Evolutionary conservation across 2,329 filamentous ascomycete species (phyloP).

Genomic region (Clonostachys rhizophaga): DNA sequence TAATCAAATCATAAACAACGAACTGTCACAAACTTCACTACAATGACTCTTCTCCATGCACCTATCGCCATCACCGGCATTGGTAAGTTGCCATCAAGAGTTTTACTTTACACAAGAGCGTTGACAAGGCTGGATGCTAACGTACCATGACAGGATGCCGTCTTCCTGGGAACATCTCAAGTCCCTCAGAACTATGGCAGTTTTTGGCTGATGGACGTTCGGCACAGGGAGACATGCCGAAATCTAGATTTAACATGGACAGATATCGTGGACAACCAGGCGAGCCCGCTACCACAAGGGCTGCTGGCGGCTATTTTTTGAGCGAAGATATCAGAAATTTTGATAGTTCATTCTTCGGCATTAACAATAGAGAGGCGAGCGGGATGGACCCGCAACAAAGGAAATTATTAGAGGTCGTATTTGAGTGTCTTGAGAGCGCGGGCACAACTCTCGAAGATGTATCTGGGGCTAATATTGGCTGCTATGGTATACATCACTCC

Average conservation of each 20-base stretch:
- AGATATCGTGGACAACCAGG: neutral
- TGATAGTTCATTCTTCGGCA: conserved; percentile 6
- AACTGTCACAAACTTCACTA: too few relatives aligned
- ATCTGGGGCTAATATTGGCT: conserved; percentile 1
- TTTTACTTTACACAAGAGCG: too few relatives aligned
- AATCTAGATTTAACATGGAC: conserved; percentile 1
- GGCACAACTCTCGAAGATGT: conserved; percentile 5
- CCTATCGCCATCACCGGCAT: too few relatives aligned
- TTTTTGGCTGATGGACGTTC: conserved; percentile 5
- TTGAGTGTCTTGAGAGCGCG: conserved; percentile 11
- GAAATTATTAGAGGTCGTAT: conserved; percentile 10
- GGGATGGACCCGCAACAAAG: conserved; percentile 9
- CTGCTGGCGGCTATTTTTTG: conserved; percentile 1
- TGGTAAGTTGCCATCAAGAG: too few relatives aligned
- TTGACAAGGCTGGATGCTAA: too few relatives aligned
- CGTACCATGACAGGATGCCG: conserved; percentile 1
- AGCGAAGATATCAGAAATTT: conserved; percentile 2
- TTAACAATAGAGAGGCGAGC: conserved; percentile 1
- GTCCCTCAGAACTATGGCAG: conserved; percentile 8
- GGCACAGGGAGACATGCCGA: conserved; percentile 1
- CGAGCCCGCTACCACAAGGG: neutral
- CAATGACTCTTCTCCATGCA: too few relatives aligned
- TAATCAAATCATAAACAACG: too few relatives aligned
- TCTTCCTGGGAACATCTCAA: conserved; percentile 2
- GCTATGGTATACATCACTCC: neutral